Base-by-base conservation (phyloP, 2,329 filamentous ascomycete species). In the Furcasterigmium furcatum region DNA sequence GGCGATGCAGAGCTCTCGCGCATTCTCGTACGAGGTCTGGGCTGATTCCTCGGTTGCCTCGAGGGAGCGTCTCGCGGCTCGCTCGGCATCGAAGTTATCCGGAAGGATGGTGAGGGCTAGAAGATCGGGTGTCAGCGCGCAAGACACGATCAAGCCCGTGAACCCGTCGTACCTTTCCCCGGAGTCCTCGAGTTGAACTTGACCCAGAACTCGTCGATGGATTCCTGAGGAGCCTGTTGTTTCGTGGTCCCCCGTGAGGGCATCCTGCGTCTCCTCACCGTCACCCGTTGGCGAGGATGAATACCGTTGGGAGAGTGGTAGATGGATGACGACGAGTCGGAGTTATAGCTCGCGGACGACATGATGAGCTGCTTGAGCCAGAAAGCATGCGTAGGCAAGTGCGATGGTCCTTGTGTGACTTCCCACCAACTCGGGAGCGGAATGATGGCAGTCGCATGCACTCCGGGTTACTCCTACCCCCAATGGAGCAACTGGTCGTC, bases 141-240 rank as follows among this genome's bases (percentile, higher is more conserved):
- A n/a, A n/a, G n/a, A n/a, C n/a, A n/a, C 29, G 24, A 29, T 4
- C 9, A 14, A 4, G 29, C 42, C n/a, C n/a, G n/a, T n/a, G n/a
- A n/a, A n/a, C n/a, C n/a, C n/a, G n/a, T n/a, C 57, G 32, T 56
- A 77, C 78, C 83, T 69, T 88, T 88, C 14, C 87, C 86, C 0
- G 86, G 87, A 21, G 76, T 76, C 57, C 84, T 87, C 43, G 83
- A 82, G 13, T 77, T 84, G 55, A 90, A 89, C 46, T 81, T 82
- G 43, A 73, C 66, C 87, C 87, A 91, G 59, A 90, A 90, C 49
- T 85, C 78, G 53, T 88, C 79, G 46, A 91, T 79, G 21, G 72
- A 75, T 47, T 81, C 75, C 60, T 91, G 87, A 0, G 87, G 85
- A 8, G 80, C 67, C 55, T 80, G 75, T 46, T 77, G 73, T 55